Evolutionary conservation across 2,329 filamentous ascomycete genomes (phyloP), one percentile per base, ranked within the genome.

Genomic region (Rhytidhysteron rufulum): DNA sequence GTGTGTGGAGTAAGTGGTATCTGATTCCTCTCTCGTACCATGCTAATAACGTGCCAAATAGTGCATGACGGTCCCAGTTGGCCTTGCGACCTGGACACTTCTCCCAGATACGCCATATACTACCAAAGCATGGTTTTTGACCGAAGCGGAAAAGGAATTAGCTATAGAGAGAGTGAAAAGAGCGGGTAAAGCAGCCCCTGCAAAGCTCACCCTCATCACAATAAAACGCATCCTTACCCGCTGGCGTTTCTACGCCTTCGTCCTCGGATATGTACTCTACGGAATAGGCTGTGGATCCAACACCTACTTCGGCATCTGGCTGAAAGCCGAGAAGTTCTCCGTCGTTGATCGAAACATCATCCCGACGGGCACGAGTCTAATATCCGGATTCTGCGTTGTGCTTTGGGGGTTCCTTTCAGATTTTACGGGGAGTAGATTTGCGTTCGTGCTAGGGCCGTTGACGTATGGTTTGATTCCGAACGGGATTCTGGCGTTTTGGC

Each of bases 221-320:
- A 16, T 42, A 19, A 42, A 42, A 21, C 57, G 67, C 10, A 65
- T 66, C 1, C 48, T 69, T 4, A 55, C 56, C 22, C 60, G 71
- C 5, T 74, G 71, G 71, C 71, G 73, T 45, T 73, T 74, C 15
- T 75, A 65, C 64, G 60, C 73, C 0, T 69, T 74, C 33, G 63
- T 73, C 2, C 53, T 66, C 4, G 71, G 66, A 34, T 74, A 73
- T 44, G 70, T 69, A 64, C 72, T 49, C 48, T 69, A 63, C 2
- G 50, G 50, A 32, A 42, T 44, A 2, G 56, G 55, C 25, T 51
- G 44, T 29, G 45, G 47, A 2, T 31, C 15, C 15, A 54, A 56
- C 31, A n/a, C n/a, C n/a, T n/a, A n/a, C n/a, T n/a, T n/a, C n/a
- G n/a, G n/a, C n/a, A 13, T 41, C 4, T 41, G 34, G 13, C 20